Conservation (phyloP, 169 alveolate species). For the Toxoplasma gondii region DNA sequence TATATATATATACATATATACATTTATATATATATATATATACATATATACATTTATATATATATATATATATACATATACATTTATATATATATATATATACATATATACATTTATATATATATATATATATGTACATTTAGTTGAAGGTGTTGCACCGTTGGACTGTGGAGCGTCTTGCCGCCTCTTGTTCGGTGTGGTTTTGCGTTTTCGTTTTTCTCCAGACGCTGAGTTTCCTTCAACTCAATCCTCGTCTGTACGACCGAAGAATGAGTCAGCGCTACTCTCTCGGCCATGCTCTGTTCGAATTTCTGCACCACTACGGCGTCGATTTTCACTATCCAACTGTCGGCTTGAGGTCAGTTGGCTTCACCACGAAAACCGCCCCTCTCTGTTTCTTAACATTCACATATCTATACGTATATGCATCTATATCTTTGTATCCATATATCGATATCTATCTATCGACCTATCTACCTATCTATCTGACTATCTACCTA, state of each 20-base stretch:
- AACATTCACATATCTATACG: neutral
- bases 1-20: neutral
- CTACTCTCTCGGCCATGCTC: constrained; percentile 52
- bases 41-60: too few species aligned
- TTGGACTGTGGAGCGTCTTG: too few species aligned
- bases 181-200: neutral
- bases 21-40: neutral
- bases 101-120: too few species aligned
- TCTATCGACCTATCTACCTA: neutral
- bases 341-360: constrained; percentile 42
- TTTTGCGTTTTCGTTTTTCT: neutral
- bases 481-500: neutral
- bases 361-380: neutral
- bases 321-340: constrained; percentile 56
- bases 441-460: neutral
- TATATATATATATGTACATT: too few species aligned
- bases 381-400: neutral
- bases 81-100: neutral
- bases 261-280: constrained; percentile 32
- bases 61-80: neutral
- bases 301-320: constrained; percentile 54
- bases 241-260: constrained; percentile 39
- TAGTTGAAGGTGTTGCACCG: too few species aligned
- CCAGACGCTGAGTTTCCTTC: constrained; percentile 49
- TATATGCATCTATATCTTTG: neutral